Base-by-base conservation (phyloP, 2,329 filamentous ascomycete species). In the Scytalidium sp. region DNA sequence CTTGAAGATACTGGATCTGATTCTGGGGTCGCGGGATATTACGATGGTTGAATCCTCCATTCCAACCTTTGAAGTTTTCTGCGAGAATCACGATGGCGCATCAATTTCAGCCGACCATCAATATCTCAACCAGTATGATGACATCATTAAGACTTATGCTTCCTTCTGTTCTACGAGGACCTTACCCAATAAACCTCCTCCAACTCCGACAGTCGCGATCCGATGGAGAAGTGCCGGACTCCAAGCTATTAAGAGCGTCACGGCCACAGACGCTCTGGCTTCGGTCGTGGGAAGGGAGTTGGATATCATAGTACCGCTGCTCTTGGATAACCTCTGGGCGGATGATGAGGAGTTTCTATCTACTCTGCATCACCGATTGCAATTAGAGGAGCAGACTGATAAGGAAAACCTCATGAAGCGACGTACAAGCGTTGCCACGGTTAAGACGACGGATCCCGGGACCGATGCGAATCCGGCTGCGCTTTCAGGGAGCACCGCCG, bases 31-130 rank as follows among this genome's bases (percentile, higher is more conserved):
- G 55, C 84, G 86, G 67, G 90, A 97, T 67, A 87, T 97, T 56
- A 90, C 87, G 59, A 89, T 97, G 84, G 85, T 96, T 54, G 92
- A 97, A 71, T 90, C 92, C 29, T 94, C 90, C 2, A 79, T 96
- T 55, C 81, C 85, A 2, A 90, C 90, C 3, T 97, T 96, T 65
- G 85, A 92, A 61, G 85, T 86, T 20, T 94, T 97, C 64, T 97
- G 93, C 73, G 81, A 84, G 52, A 81, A 96, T 71, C 90, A 96
- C 67, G 92, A 97, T 63, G 85, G 86, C 50, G 88, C 90, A 27
- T 87, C 86, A 8, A 81, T 97, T 48, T 85, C 91, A 22, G 91
- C 89, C 52, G 92, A 97, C 65, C 87, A 91, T 65, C 82, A 84
- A 53, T 96, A 95, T 66, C 79, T 92, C 27, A 79, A 75, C 45